These are phyloP conservation scores for Vitis vinifera DNA, from an alignment of 164 flowering plant species.

Conservation along the genomic window ASM3070453v1 NC_081816.1:8391001-8391500, in stretches of 20 bases:
- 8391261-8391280: conserved; percentile 8
- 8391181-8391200: conserved; percentile 29
- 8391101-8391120: conserved; percentile 28
- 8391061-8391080: no score
- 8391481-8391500: conserved; percentile 19
- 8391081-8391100: conserved; percentile 27
- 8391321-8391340: neutral
- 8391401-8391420: conserved; percentile 6
- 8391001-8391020: conserved; percentile 13
- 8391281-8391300: neutral
- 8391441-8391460: conserved; percentile 22
- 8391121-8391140: conserved; percentile 16
- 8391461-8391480: conserved; percentile 12
- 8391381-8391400: conserved; percentile 17
- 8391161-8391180: conserved; percentile 10
- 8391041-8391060: neutral
- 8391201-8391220: neutral
- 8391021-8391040: conserved; percentile 10
- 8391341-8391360: neutral
- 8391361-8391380: conserved; percentile 7
- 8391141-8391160: conserved; percentile 26
- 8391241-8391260: conserved; percentile 17
- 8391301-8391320: neutral
- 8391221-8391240: conserved; percentile 1
- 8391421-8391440: neutral